phyloP scores from a whole-genome alignment of 2,329 filamentous ascomycete species.

The Paraphoma chrysanthemicola region DNA sequence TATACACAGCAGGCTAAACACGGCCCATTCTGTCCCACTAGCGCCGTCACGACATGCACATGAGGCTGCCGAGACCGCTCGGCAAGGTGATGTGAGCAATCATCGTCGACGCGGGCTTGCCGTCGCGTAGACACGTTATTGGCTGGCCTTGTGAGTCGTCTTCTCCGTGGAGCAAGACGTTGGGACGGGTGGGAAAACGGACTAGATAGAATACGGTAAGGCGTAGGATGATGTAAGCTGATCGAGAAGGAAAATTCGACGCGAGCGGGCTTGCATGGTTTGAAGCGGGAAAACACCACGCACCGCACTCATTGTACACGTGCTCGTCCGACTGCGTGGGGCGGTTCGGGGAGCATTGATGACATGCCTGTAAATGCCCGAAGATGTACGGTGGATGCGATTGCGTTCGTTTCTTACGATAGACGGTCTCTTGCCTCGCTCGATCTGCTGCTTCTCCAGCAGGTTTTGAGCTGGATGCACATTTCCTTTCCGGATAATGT shows the following conservation, averaged over 20 bases:
- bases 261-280: neutral
- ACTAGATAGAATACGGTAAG: neutral
- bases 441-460: conserved; percentile 41
- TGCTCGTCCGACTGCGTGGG: no score
- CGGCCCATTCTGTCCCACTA: conserved; percentile 24
- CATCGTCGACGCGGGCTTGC: neutral
- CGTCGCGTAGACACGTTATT: neutral
- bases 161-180: neutral
- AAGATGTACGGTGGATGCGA: neutral
- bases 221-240: conserved; percentile 2
- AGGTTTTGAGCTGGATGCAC: conserved; percentile 50
- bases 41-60: conserved; percentile 11
- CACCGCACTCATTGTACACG: neutral
- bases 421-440: conserved; percentile 49
- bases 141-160: neutral
- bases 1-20: conserved; percentile 18
- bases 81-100: neutral
- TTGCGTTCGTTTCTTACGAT: neutral
- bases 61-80: neutral
- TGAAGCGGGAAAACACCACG: neutral
- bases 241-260: conserved; percentile 1
- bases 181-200: neutral
- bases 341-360: neutral
- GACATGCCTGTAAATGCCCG: neutral
- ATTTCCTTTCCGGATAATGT: neutral